These are phyloP conservation scores for Hortaea sp. DNA, from an alignment of 2,329 filamentous ascomycete species.

Conservation along the genomic window DNA sequence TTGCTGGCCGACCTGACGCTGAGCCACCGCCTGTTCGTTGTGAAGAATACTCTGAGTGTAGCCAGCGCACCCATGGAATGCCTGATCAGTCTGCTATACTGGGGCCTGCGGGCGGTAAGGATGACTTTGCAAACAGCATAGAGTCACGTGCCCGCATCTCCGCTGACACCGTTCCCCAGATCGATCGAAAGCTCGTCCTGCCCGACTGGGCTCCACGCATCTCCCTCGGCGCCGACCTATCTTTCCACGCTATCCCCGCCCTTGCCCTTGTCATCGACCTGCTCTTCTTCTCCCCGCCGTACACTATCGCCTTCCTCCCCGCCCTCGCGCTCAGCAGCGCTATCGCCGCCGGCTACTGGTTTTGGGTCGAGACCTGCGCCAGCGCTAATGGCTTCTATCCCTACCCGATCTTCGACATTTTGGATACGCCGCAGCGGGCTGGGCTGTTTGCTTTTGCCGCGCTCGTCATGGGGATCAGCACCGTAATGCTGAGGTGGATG, in stretches of 20 bases:
- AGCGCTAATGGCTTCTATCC: conserved; percentile 64
- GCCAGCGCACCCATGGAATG: conserved; percentile 60
- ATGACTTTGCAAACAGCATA: neutral
- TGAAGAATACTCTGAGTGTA: conserved; percentile 59
- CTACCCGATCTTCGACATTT: conserved; percentile 69
- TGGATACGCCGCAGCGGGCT: conserved; percentile 56
- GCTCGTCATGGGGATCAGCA: conserved; percentile 60
- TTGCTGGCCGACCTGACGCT: conserved; percentile 55
- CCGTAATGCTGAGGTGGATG: conserved; percentile 56
- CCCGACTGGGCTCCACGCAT: conserved; percentile 32
- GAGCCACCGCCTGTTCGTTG: conserved; percentile 47
- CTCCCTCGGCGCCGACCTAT: conserved; percentile 46
- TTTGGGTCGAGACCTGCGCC: conserved; percentile 66
- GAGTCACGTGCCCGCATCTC: neutral
- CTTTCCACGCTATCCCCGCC: conserved; percentile 57
- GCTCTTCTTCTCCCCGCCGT: conserved; percentile 61
- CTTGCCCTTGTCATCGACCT: conserved; percentile 56
- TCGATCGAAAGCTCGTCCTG: conserved; percentile 45
- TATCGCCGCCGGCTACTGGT: conserved; percentile 61
- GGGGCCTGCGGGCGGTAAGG: conserved; percentile 51
- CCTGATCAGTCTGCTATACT: conserved; percentile 63
- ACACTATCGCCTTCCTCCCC: conserved; percentile 53
- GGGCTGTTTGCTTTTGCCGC: conserved; percentile 40
- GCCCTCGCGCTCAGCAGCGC: conserved; percentile 48
- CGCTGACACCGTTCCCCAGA: conserved; percentile 10